These are phyloP conservation scores for Arthromyces matolae DNA, from an alignment of 768 basidiomycete species.

Conservation along the genomic window DNA sequence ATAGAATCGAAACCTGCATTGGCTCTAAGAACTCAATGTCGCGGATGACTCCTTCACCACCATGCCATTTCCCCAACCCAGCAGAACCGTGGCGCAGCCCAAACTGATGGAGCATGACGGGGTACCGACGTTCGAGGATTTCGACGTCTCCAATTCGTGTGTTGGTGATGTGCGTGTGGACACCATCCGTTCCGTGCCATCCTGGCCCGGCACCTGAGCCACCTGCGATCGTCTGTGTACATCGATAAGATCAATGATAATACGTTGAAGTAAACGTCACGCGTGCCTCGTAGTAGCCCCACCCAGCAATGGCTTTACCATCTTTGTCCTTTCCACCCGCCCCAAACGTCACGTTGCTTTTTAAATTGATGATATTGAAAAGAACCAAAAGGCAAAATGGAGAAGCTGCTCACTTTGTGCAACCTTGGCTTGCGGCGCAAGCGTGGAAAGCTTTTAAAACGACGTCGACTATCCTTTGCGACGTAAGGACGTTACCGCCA, in stretches of 20 bases:
- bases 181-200: slow-evolving; percentile 92
- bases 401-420: slow-evolving; percentile 67
- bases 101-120: slow-evolving; percentile 84
- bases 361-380: neutral
- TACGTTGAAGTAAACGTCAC: slow-evolving; percentile 3
- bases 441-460: slow-evolving; percentile 91
- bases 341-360: slow-evolving; percentile 90
- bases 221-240: slow-evolving; percentile 85
- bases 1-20: slow-evolving; percentile 85
- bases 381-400: slow-evolving; percentile 6
- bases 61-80: slow-evolving; percentile 67
- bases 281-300: slow-evolving; percentile 84
- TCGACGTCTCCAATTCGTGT: slow-evolving; percentile 93
- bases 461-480: slow-evolving; percentile 92
- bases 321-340: slow-evolving; percentile 82
- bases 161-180: slow-evolving; percentile 92
- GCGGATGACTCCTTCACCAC: slow-evolving; percentile 82
- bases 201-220: slow-evolving; percentile 86
- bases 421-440: slow-evolving; percentile 89
- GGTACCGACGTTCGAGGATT: slow-evolving; percentile 90
- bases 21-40: slow-evolving; percentile 80
- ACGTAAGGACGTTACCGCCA: slow-evolving; percentile 88
- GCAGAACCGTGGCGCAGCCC: slow-evolving; percentile 67
- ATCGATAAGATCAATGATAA: slow-evolving; percentile 5
- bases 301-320: slow-evolving; percentile 71